Conservation (phyloP, 202 grass and related monocot genomes). For the Saccharum hybrid region DNA sequence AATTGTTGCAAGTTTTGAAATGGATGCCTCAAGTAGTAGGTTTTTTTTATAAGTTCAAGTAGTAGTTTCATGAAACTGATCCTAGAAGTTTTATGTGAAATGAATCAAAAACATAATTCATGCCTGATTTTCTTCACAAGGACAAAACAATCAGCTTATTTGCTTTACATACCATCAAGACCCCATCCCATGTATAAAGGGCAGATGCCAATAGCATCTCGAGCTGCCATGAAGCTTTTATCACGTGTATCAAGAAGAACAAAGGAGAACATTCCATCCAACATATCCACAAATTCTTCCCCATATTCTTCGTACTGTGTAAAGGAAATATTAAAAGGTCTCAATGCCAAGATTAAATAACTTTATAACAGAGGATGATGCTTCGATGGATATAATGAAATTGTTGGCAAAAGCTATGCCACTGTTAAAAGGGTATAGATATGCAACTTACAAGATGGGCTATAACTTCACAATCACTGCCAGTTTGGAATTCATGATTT, state of each 20-base stretch:
- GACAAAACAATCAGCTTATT: constrained; percentile 35
- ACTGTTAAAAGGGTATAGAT: constrained; percentile 20
- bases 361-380: neutral
- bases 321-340: constrained; percentile 40
- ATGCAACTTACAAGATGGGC: constrained; percentile 79
- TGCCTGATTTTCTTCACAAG: neutral
- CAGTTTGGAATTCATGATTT: constrained; percentile 84
- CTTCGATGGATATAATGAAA: constrained; percentile 4
- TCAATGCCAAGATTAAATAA: constrained; percentile 5
- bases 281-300: constrained; percentile 92
- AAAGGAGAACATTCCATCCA: constrained; percentile 98
- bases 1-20: neutral
- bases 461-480: constrained; percentile 99
- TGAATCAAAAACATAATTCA: constrained; percentile 2
- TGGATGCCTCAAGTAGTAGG: neutral
- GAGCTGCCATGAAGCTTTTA: constrained; percentile 96
- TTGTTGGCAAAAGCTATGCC: constrained; percentile 21
- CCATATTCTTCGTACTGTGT: constrained; percentile 94
- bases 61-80: neutral
- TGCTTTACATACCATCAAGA: constrained; percentile 73
- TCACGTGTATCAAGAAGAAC: constrained; percentile 93
- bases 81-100: neutral
- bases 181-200: constrained; percentile 99
- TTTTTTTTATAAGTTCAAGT: neutral
- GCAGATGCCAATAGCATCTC: constrained; percentile 96